Evolutionary conservation across 306 rosid genomes (phyloP).

Genomic region (Calophaca sinica): DNA sequence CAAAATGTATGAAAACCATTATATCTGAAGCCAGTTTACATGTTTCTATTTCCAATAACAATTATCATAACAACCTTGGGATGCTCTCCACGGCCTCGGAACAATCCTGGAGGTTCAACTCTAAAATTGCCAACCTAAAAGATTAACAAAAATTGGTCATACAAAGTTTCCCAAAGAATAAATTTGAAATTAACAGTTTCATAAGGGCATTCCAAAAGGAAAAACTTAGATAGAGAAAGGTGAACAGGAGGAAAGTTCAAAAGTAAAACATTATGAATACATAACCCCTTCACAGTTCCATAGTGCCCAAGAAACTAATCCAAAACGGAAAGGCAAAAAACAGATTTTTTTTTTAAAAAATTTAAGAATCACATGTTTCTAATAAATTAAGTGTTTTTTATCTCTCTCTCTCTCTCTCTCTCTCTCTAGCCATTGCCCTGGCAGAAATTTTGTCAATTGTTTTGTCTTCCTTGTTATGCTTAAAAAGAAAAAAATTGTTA

Average conservation of each 20-base stretch:
- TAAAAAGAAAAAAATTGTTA: neutral
- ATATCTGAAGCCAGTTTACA: conserved; percentile 27
- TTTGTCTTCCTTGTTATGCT: neutral
- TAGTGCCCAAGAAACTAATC: neutral
- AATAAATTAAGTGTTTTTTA: conserved; percentile 1
- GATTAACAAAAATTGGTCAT: conserved; percentile 27
- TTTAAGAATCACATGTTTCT: neutral
- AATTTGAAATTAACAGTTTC: conserved; percentile 26
- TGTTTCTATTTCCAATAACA: conserved; percentile 36
- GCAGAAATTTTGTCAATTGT: neutral
- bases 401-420: neutral
- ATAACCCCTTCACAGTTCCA: conserved; percentile 3
- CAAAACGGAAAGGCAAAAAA: neutral
- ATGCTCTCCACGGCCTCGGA: conserved; percentile 99
- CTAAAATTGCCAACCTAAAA: conserved; percentile 96
- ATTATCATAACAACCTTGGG: conserved; percentile 74
- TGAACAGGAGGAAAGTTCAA: neutral
- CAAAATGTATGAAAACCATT: conserved; percentile 27
- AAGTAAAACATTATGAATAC: conserved; percentile 27
- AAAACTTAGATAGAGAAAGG: conserved; percentile 4
- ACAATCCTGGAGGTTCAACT: conserved; percentile 97
- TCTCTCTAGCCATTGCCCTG: neutral
- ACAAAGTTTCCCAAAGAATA: conserved; percentile 24
- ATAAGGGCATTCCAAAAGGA: conserved; percentile 8
- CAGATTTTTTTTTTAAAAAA: neutral